Evolutionary conservation across 257 asterid genomes (phyloP).

Genomic region (Penstemon barbatus): DNA sequence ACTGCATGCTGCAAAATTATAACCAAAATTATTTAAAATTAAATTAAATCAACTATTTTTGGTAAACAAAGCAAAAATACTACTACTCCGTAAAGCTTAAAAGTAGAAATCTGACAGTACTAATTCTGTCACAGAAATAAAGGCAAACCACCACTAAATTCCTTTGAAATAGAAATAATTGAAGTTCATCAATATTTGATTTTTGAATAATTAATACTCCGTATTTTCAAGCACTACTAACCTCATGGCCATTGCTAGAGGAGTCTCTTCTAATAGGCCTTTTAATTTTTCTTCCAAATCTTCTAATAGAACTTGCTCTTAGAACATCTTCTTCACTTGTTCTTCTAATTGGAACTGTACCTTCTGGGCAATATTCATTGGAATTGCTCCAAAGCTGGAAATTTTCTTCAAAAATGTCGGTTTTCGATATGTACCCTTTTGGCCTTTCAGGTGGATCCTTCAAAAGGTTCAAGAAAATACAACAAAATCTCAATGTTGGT

Average conservation of each 20-base stretch:
- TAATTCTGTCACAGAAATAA: slow-evolving; percentile 7
- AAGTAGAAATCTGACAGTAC: slow-evolving; percentile 11
- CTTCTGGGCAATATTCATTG: slow-evolving; percentile 77
- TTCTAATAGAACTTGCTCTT: slow-evolving; percentile 52
- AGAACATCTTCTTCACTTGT: slow-evolving; percentile 65
- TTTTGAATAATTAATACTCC: no score
- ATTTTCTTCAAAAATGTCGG: slow-evolving; percentile 43
- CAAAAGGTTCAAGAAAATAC: slow-evolving; percentile 16
- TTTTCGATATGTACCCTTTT: slow-evolving; percentile 45
- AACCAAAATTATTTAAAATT: not conserved
- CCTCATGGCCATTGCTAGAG: slow-evolving; percentile 83
- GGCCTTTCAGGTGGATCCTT: slow-evolving; percentile 93
- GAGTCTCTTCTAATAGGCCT: slow-evolving; percentile 62
- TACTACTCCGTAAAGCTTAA: no score
- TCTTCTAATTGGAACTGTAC: slow-evolving; percentile 78
- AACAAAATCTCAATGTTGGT: not conserved
- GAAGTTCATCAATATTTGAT: not conserved
- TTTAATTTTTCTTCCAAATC: slow-evolving; percentile 60
- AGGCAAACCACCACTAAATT: slow-evolving; percentile 7
- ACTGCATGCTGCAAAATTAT: slow-evolving; percentile 74
- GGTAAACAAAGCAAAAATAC: not conserved
- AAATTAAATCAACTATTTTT: not conserved
- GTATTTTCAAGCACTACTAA: slow-evolving; percentile 14
- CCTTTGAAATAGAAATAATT: not conserved
- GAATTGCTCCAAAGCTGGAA: slow-evolving; percentile 74